Evolutionary conservation across 257 asterid genomes (phyloP).

Genomic region (Cinchona pubescens): DNA sequence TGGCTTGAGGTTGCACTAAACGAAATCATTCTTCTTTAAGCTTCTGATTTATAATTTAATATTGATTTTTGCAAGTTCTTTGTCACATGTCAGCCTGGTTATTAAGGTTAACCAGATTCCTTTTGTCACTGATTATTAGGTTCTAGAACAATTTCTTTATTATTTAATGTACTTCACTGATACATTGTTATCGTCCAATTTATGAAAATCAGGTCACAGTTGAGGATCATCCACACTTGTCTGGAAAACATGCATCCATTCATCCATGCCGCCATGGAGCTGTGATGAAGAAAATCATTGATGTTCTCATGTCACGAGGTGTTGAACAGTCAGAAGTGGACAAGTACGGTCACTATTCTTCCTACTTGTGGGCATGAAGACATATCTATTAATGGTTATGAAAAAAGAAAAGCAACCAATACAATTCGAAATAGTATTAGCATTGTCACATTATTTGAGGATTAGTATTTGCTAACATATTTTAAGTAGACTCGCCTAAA

Average conservation of each 20-base stretch:
- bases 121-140: background rate
- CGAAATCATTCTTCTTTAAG: background rate
- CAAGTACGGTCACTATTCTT: slow-evolving; percentile 47
- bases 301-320: slow-evolving; percentile 88
- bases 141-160: background rate
- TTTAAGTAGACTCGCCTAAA: background rate
- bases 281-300: slow-evolving; percentile 97
- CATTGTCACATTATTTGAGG: background rate
- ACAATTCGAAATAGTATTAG: background rate
- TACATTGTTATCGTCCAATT: slow-evolving; percentile 2
- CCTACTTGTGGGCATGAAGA: background rate
- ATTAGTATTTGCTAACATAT: background rate
- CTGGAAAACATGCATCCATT: slow-evolving; percentile 94
- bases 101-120: background rate
- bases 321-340: slow-evolving; percentile 98
- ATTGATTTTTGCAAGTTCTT: background rate
- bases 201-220: slow-evolving; percentile 69
- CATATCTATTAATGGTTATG: background rate
- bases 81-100: background rate
- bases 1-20: background rate
- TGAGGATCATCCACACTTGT: slow-evolving; percentile 97
- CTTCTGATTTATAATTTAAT: background rate
- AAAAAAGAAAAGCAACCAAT: background rate
- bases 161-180: slow-evolving; percentile 1
- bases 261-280: slow-evolving; percentile 99